A percentile compares a stretch with the other conserved stretches of the same genome.
Evolutionary conservation across 257 asterid species (phyloP).

Genomic region (Leonotis leonurus): DNA sequence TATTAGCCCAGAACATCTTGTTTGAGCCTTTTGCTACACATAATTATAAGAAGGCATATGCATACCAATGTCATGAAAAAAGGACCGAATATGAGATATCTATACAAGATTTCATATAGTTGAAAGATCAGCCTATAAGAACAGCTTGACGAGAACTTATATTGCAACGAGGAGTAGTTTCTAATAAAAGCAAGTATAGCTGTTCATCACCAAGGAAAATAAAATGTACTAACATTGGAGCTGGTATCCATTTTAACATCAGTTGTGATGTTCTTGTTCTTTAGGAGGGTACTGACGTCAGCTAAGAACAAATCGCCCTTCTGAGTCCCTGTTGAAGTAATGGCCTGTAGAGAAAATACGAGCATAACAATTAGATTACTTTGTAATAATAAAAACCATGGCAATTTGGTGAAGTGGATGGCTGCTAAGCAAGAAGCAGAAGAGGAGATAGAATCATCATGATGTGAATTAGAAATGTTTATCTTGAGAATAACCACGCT

Average conservation of each 20-base stretch:
- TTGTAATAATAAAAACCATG: not conserved
- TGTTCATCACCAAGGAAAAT: not conserved
- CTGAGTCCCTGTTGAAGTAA: constrained; percentile 63
- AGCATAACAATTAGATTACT: not conserved
- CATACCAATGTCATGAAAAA: not conserved
- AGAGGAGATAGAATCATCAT: too few species aligned
- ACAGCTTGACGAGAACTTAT: not conserved
- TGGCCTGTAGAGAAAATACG: constrained; percentile 31
- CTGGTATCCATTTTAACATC: constrained; percentile 61
- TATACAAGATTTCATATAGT: not conserved
- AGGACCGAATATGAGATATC: too few species aligned
- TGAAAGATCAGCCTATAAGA: too few species aligned
- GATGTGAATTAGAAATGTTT: too few species aligned
- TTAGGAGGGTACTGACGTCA: constrained; percentile 52
- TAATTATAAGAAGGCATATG: not conserved
- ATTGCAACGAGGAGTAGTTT: not conserved
- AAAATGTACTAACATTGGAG: constrained; percentile 43
- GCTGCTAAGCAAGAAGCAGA: too few species aligned
- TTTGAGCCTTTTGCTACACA: too few species aligned
- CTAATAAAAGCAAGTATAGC: not conserved
- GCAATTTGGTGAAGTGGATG: too few species aligned
- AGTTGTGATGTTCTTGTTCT: constrained; percentile 63
- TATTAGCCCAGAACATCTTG: too few species aligned
- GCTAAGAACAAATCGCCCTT: constrained; percentile 53
- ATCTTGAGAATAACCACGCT: too few species aligned